phyloP scores from a whole-genome alignment of 257 asterid species.

The Oldenlandia corymbosa region DNA sequence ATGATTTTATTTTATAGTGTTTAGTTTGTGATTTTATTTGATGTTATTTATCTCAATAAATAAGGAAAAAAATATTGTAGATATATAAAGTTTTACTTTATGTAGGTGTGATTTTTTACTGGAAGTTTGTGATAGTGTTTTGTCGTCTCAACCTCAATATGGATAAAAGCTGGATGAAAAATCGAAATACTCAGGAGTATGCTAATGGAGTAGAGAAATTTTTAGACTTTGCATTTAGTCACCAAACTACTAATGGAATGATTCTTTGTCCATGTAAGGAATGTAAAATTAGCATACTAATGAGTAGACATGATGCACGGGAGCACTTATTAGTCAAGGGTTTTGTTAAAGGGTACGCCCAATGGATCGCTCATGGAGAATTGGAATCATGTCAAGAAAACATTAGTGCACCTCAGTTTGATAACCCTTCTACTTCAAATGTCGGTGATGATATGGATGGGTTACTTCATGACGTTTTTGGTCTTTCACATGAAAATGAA shows the following conservation, averaged over 20 bases:
- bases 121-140: too few relatives aligned
- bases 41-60: too few relatives aligned
- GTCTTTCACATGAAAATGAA: background rate
- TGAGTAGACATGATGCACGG: background rate
- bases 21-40: too few relatives aligned
- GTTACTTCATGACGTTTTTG: background rate
- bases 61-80: too few relatives aligned
- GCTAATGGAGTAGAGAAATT: background rate
- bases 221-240: background rate
- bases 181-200: background rate
- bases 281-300: background rate
- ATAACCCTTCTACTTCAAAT: background rate
- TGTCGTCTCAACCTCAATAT: too few relatives aligned
- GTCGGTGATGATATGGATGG: background rate
- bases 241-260: background rate
- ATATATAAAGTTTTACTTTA: too few relatives aligned
- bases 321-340: background rate
- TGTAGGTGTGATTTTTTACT: too few relatives aligned
- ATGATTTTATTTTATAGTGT: too few relatives aligned
- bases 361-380: background rate
- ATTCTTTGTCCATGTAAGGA: background rate
- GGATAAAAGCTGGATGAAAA: background rate
- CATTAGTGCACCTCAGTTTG: background rate
- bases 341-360: background rate
- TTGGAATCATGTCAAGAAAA: background rate